Evolutionary conservation across 768 basidiomycete genomes (phyloP).

Genomic region (Sarcomyxa edulis): DNA sequence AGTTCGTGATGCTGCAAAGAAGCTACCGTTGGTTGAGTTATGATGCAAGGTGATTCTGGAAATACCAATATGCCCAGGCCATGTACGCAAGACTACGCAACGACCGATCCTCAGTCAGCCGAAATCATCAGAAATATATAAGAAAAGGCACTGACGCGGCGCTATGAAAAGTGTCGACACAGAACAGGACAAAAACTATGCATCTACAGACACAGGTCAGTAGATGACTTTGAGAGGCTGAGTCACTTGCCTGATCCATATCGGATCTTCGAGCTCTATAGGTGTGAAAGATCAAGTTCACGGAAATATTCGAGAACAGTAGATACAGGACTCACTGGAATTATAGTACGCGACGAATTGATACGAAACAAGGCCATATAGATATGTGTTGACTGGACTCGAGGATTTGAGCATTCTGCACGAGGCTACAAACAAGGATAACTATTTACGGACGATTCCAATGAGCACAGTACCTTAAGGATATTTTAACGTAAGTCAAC

Average conservation of each 20-base stretch:
- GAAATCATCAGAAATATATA: background rate
- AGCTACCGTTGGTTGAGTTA: background rate
- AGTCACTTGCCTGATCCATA: slow-evolving; percentile 5
- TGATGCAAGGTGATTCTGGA: too few relatives aligned
- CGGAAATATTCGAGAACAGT: background rate
- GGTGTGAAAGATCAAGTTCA: background rate
- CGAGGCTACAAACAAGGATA: too few relatives aligned
- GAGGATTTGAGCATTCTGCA: too few relatives aligned
- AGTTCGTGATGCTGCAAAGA: slow-evolving; percentile 15
- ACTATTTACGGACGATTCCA: too few relatives aligned
- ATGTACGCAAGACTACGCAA: slow-evolving; percentile 11
- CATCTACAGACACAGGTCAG: background rate
- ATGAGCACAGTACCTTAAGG: too few relatives aligned
- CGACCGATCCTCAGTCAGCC: background rate
- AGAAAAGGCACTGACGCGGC: slow-evolving; percentile 1
- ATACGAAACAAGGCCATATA: slow-evolving; percentile 12
- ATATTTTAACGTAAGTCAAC: too few relatives aligned
- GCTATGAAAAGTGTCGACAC: slow-evolving; percentile 8
- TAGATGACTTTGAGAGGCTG: background rate
- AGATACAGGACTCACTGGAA: slow-evolving; percentile 4
- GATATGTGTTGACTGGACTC: slow-evolving; percentile 12
- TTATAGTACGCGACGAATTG: slow-evolving; percentile 9
- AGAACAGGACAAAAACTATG: slow-evolving; percentile 5
- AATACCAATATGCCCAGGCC: slow-evolving; percentile 11
- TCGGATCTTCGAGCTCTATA: slow-evolving; percentile 6